Evolutionary conservation across 306 rosid genomes (phyloP).

Genomic region (Corylus heterophylla): DNA sequence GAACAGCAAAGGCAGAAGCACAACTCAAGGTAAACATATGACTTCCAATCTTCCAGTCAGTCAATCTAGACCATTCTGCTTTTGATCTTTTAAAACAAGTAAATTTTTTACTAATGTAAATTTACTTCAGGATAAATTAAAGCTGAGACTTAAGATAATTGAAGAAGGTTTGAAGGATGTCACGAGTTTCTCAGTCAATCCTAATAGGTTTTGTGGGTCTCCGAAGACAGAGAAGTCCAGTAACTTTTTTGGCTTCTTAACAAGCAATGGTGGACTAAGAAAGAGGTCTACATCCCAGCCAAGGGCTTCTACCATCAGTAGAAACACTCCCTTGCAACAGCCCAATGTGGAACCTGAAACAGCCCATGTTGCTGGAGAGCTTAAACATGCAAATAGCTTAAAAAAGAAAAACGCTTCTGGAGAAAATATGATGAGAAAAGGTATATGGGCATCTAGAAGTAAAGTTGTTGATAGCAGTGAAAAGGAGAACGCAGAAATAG

Average conservation of each 20-base stretch:
- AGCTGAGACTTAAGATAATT: slow-evolving; percentile 76
- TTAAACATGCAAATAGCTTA: slow-evolving; percentile 34
- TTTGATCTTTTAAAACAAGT: neutral
- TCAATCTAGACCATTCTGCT: neutral
- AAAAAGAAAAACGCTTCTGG: slow-evolving; percentile 44
- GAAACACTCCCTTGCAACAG: slow-evolving; percentile 50
- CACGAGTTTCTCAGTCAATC: slow-evolving; percentile 37
- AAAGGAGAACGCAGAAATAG: slow-evolving; percentile 50
- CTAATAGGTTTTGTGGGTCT: slow-evolving; percentile 43
- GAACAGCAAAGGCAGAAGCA: slow-evolving; percentile 96
- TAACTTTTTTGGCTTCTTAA: slow-evolving; percentile 67
- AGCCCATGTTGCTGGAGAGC: slow-evolving; percentile 38
- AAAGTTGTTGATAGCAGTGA: slow-evolving; percentile 67
- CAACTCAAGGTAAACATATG: slow-evolving; percentile 67
- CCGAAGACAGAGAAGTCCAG: slow-evolving; percentile 52
- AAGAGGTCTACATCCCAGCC: slow-evolving; percentile 83
- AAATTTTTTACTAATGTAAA: slow-evolving; percentile 7
- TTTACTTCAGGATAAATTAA: slow-evolving; percentile 72
- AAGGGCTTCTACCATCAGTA: slow-evolving; percentile 45
- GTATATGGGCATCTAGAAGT: slow-evolving; percentile 73
- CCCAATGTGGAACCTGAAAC: slow-evolving; percentile 39
- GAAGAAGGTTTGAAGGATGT: slow-evolving; percentile 83
- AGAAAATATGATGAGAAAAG: slow-evolving; percentile 56
- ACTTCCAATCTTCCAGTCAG: slow-evolving; percentile 1
- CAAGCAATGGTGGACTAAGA: slow-evolving; percentile 57